Conservation (phyloP, 192 early-diverging fungal species). For the Gigaspora rosea region DNA sequence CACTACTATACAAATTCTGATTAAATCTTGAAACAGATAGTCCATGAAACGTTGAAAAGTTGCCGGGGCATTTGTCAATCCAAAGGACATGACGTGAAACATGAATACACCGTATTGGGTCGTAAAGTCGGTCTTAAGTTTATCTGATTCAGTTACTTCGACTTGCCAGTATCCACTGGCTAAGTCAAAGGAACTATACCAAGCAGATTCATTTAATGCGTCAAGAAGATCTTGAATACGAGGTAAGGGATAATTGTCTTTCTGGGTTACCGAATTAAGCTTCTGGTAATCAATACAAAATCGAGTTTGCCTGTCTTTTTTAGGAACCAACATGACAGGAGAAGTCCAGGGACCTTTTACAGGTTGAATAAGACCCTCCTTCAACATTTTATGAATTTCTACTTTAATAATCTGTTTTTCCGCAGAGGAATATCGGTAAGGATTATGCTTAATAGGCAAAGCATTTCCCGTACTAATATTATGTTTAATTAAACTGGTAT, state of each 20-base stretch:
- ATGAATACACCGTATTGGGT: slow-evolving; percentile 24
- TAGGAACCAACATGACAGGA: slow-evolving; percentile 43
- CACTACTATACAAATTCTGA: slow-evolving; percentile 19
- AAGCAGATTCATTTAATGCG: neutral
- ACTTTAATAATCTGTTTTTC: neutral
- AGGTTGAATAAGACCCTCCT: neutral
- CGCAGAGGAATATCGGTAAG: too few species aligned
- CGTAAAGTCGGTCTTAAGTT: slow-evolving; percentile 36
- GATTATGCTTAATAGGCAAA: too few species aligned
- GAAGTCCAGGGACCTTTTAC: neutral
- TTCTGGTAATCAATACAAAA: neutral
- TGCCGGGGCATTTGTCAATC: slow-evolving; percentile 32
- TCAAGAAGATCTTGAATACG: slow-evolving; percentile 40
- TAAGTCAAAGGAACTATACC: too few species aligned
- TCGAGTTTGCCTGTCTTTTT: slow-evolving; percentile 41
- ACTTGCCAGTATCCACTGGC: too few species aligned
- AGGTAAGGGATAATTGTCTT: slow-evolving; percentile 45
- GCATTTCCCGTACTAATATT: too few species aligned
- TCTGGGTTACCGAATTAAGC: slow-evolving; percentile 40
- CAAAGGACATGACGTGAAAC: slow-evolving; percentile 36
- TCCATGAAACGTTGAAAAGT: slow-evolving; percentile 41
- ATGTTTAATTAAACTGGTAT: too few species aligned
- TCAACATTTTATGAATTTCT: neutral
- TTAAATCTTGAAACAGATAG: neutral
- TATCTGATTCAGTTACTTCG: neutral